These are phyloP conservation scores for Saccharomycopsis sp. DNA, from an alignment of 805 yeast species.

Conservation along the genomic window DNA sequence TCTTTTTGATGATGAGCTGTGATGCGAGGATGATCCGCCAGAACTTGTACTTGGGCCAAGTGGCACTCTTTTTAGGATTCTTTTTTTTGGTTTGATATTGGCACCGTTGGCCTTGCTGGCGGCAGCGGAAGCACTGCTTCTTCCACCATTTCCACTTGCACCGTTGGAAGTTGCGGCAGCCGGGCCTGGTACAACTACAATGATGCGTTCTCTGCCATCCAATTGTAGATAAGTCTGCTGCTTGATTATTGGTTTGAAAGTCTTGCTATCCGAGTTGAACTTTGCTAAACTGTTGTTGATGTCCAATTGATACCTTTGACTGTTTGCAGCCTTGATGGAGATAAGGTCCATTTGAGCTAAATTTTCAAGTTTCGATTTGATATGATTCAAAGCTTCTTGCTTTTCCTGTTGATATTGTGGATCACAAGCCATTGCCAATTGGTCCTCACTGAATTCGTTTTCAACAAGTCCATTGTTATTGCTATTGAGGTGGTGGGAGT, in stretches of 20 bases:
- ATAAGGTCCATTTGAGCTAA: slow-evolving; percentile 5
- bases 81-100: too few species aligned
- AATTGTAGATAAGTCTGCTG: slow-evolving; percentile 7
- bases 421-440: too few species aligned
- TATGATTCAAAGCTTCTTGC: background rate
- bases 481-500: too few species aligned
- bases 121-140: background rate
- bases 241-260: slow-evolving; percentile 6
- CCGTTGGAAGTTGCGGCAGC: background rate
- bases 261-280: background rate
- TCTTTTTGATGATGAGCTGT: too few species aligned
- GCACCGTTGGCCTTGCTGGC: too few species aligned
- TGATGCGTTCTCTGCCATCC: slow-evolving; percentile 12
- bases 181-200: slow-evolving; percentile 6
- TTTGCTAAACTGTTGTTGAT: background rate
- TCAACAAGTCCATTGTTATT: too few species aligned
- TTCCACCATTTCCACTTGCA: background rate
- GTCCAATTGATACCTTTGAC: background rate
- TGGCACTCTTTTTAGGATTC: too few species aligned
- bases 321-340: slow-evolving; percentile 5
- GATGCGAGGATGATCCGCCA: too few species aligned
- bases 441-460: too few species aligned
- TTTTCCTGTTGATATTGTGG: too few species aligned
- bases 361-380: background rate
- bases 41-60: too few species aligned